phyloP scores from a whole-genome alignment of 2,329 filamentous ascomycete genomes.

The Colletotrichum sp. region DNA sequence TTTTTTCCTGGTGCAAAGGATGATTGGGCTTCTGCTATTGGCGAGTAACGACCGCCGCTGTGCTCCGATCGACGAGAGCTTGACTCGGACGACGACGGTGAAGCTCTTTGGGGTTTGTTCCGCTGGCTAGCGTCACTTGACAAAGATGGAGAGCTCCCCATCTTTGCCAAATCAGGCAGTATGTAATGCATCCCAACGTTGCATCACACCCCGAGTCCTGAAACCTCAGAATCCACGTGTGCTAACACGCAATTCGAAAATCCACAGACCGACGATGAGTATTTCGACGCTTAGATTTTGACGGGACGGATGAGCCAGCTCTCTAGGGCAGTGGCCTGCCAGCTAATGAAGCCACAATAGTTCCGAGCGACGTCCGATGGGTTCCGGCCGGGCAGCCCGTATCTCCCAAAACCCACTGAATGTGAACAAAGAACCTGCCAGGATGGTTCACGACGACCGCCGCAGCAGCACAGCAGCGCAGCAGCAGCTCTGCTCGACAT shows the following conservation, averaged over 20 bases:
- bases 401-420: neutral
- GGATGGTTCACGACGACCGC: neutral
- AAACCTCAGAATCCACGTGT: slow-evolving; percentile 4
- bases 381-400: neutral
- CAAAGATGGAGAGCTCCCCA: neutral
- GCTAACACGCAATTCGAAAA: neutral
- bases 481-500: neutral
- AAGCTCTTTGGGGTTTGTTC: neutral
- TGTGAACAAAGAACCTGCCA: neutral
- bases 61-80: slow-evolving; percentile 3
- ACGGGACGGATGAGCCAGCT: neutral
- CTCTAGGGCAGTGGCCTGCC: neutral
- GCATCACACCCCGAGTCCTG: slow-evolving; percentile 1
- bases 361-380: neutral
- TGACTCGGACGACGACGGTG: slow-evolving; percentile 9
- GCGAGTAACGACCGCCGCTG: neutral
- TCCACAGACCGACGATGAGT: neutral
- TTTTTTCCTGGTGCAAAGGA: neutral
- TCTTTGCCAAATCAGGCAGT: neutral
- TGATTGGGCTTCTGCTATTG: neutral
- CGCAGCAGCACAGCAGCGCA: neutral
- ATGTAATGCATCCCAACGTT: neutral
- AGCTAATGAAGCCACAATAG: neutral
- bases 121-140: neutral
- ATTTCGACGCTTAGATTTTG: neutral